Evolutionary conservation across 352 stramenopile genomes (phyloP), one percentile per base, ranked within the genome.

Genomic region (Globisporangium solare): DNA sequence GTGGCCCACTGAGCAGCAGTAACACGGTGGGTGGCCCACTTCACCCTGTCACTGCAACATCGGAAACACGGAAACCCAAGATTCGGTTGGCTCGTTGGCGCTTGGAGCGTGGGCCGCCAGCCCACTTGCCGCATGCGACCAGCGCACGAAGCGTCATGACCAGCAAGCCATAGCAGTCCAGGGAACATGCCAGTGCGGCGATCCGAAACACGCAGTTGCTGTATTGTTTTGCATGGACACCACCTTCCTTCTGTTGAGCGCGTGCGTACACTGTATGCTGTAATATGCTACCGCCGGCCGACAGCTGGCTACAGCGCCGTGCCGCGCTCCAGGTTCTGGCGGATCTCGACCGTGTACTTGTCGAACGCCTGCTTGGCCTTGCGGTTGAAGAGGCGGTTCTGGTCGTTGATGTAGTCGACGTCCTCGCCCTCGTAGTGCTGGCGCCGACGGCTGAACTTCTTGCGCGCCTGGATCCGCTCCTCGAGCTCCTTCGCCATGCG

Each of bases 361-460:
- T 99, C 94, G 67, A 97, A 99, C 32, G 96, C 95, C 43, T 97
- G 83, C 53, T 88, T 91, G 55, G 98, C 92, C 74, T 98, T 99
- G 75, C 97, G 85, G 82, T 99, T 99, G 82, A 99, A 99, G 35
- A 81, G 69, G 58, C 95, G 96, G 76, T 99, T 99, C 55, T 97
- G 81, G 66, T 98, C 89, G 80, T 99, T 99, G 71, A 99, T 99
- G 67, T 95, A 98, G 68, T 96, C 92, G 24, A 99, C 94, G 53
- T 97, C 88, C 61, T 98, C 93, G 57, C 82, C 89, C 20, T 97
- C 90, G 66, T 79, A 75, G 58, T 90, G 76, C 56, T 84, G 79
- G 58, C 83, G 75, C 41, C 83, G 69, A 17, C 83, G 79, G 27
- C 79, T 90, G 51, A 92, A 92, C 53, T 83, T 88, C 63, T 88